Percentiles rank a stretch among this genome's conserved stretches.
Evolutionary conservation across 108 stramenopile genomes (phyloP).

Genomic region (Nitzschia sp.): DNA sequence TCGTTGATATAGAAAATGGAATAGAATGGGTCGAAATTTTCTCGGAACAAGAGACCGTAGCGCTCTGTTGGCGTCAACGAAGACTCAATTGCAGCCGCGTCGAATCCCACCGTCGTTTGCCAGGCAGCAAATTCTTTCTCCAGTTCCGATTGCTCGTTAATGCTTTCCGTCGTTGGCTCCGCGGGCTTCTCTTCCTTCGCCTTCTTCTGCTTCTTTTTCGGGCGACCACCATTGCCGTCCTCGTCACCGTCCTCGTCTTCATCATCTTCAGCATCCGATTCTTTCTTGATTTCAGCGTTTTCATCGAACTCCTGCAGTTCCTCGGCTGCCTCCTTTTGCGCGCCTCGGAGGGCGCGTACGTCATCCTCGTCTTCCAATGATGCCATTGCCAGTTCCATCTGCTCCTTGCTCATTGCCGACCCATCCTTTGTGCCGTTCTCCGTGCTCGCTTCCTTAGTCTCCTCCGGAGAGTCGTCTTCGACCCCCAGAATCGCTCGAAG

Average conservation of each 20-base stretch:
- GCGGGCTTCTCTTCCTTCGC: slow-evolving; percentile 24
- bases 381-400: slow-evolving; percentile 89
- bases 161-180: slow-evolving; percentile 25
- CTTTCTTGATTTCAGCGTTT: slow-evolving; percentile 58
- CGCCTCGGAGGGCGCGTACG: slow-evolving; percentile 75
- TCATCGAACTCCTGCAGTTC: slow-evolving; percentile 89
- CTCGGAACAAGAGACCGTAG: slow-evolving; percentile 70
- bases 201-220: slow-evolving; percentile 28
- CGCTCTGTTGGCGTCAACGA: slow-evolving; percentile 77
- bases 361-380: slow-evolving; percentile 93
- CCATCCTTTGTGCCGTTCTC: slow-evolving; percentile 9
- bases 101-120: slow-evolving; percentile 88
- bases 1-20: slow-evolving; percentile 69
- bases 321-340: slow-evolving; percentile 77
- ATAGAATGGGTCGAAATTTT: slow-evolving; percentile 78
- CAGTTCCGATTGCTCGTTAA: slow-evolving; percentile 50
- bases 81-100: slow-evolving; percentile 71
- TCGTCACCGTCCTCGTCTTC: slow-evolving; percentile 31
- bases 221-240: slow-evolving; percentile 11
- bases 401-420: slow-evolving; percentile 67
- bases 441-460: background rate
- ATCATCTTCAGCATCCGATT: slow-evolving; percentile 46
- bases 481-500: slow-evolving; percentile 76
- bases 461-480: slow-evolving; percentile 10
- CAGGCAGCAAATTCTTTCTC: slow-evolving; percentile 93